These are phyloP conservation scores for Aspergillus unguis DNA, from an alignment of 2,329 filamentous ascomycete species.

Conservation along the genomic window DNA sequence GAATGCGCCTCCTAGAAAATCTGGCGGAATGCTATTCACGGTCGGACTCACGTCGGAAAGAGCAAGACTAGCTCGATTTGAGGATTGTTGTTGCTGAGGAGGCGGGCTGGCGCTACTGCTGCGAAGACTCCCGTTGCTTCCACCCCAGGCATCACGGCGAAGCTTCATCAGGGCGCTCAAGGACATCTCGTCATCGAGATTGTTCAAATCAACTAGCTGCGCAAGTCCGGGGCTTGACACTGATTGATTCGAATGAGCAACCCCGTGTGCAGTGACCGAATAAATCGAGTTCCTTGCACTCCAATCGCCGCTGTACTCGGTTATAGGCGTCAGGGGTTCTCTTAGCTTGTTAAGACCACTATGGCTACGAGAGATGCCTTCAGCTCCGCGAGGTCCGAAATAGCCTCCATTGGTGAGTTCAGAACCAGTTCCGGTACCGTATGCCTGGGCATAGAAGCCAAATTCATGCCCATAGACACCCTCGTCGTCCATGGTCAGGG, in stretches of 20 bases:
- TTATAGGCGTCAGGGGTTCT: conserved; percentile 92
- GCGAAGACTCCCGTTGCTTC: conserved; percentile 69
- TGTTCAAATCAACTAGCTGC: conserved; percentile 65
- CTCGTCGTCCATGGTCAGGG: conserved; percentile 84
- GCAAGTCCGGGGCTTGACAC: conserved; percentile 71
- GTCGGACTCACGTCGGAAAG: conserved; percentile 34
- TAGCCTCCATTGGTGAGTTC: conserved; percentile 79
- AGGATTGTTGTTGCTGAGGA: conserved; percentile 33
- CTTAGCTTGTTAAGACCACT: conserved; percentile 72
- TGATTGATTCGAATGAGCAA: conserved; percentile 46
- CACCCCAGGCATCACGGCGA: conserved; percentile 73
- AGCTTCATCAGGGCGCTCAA: conserved; percentile 69
- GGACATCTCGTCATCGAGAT: conserved; percentile 66
- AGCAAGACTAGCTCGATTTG: conserved; percentile 36
- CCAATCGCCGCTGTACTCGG: conserved; percentile 83
- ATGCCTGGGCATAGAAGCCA: conserved; percentile 74
- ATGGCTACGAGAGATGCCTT: conserved; percentile 60
- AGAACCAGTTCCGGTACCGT: conserved; percentile 43
- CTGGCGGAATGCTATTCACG: conserved; percentile 19
- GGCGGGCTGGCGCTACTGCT: conserved; percentile 49
- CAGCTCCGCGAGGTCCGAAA: conserved; percentile 72
- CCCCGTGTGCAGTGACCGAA: conserved; percentile 60
- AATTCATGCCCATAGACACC: conserved; percentile 97
- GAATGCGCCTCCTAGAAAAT: conserved; percentile 16
- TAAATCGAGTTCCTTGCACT: conserved; percentile 91